phyloP scores from a whole-genome alignment of 805 yeast genomes.

The Schwanniomyces occidentalis region DNA sequence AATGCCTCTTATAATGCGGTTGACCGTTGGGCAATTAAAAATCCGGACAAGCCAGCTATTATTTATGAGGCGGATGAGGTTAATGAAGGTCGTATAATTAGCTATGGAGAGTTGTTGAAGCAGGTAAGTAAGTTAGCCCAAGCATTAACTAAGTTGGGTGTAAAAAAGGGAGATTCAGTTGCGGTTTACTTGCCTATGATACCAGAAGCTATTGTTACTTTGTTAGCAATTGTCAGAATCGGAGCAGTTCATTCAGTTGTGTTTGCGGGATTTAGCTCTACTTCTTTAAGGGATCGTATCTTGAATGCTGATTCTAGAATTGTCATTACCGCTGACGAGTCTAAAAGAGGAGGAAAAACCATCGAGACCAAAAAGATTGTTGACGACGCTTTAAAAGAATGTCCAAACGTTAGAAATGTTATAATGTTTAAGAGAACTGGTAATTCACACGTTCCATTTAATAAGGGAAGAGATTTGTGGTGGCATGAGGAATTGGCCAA shows the following conservation, averaged over 20 bases:
- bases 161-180: conserved; percentile 91
- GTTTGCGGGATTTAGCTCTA: conserved; percentile 95
- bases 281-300: conserved; percentile 88
- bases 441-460: conserved; percentile 66
- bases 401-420: conserved; percentile 78
- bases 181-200: conserved; percentile 98
- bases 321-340: conserved; percentile 93
- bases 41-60: conserved; percentile 80
- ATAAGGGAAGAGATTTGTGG: conserved; percentile 83
- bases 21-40: conserved; percentile 88
- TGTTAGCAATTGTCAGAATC: conserved; percentile 87
- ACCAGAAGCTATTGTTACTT: conserved; percentile 92
- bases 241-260: conserved; percentile 97
- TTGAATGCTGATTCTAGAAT: conserved; percentile 82
- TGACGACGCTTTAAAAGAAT: conserved; percentile 82
- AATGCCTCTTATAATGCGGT: conserved; percentile 94
- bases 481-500: conserved; percentile 90
- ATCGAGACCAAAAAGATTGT: conserved; percentile 92
- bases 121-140: conserved; percentile 87
- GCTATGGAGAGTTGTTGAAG: conserved; percentile 83
- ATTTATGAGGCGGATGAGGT: conserved; percentile 96
- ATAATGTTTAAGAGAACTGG: conserved; percentile 90
- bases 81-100: conserved; percentile 65
- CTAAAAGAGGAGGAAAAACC: conserved; percentile 92
- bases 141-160: conserved; percentile 80